phyloP scores from a whole-genome alignment of 805 yeast genomes.

The Tetrapisispora arboricola region DNA sequence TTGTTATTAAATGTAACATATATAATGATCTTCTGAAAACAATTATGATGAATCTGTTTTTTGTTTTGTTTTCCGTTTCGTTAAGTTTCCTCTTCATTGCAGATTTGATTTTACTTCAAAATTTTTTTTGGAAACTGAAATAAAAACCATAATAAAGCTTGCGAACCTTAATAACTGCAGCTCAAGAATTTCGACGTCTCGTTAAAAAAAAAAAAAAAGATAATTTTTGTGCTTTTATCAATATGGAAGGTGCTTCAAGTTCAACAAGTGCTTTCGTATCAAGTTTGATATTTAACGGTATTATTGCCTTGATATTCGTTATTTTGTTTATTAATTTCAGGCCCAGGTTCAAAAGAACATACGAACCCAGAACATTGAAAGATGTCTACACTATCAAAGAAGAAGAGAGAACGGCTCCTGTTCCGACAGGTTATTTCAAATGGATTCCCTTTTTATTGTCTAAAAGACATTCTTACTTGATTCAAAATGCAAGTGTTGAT shows the following conservation, averaged over 20 bases:
- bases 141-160: no score
- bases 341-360: slow-evolving; percentile 55
- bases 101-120: no score
- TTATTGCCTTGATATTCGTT: slow-evolving; percentile 47
- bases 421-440: slow-evolving; percentile 49
- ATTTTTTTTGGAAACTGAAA: no score
- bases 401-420: slow-evolving; percentile 50
- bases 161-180: no score
- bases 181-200: no score
- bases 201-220: no score
- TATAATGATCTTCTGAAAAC: no score
- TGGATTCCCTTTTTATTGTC: slow-evolving; percentile 47
- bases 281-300: slow-evolving; percentile 58
- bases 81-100: not conserved
- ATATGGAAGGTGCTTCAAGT: slow-evolving; percentile 16
- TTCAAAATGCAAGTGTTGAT: slow-evolving; percentile 65
- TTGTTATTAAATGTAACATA: no score
- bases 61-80: no score
- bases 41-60: no score
- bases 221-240: no score
- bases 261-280: slow-evolving; percentile 75
- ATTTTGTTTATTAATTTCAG: slow-evolving; percentile 53
- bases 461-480: slow-evolving; percentile 49
- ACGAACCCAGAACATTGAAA: slow-evolving; percentile 64
- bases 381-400: slow-evolving; percentile 28